These are phyloP conservation scores for Aspergillus tamarii DNA, from an alignment of 2,329 filamentous ascomycete genomes.

Conservation along the genomic window DNA sequence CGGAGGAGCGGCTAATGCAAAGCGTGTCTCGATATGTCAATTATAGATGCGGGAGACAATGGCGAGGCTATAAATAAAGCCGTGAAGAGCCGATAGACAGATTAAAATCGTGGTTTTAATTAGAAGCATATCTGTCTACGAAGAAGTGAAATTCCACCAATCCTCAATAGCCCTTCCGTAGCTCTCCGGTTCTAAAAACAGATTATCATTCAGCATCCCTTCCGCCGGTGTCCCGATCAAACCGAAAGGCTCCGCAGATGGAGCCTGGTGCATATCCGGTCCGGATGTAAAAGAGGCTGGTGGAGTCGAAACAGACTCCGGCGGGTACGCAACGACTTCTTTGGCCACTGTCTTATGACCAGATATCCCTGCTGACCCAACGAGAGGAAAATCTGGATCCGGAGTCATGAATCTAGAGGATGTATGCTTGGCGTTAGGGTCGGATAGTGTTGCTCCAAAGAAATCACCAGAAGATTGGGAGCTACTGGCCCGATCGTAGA, in stretches of 20 bases:
- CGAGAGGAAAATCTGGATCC: conserved; percentile 39
- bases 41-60: too few relatives aligned
- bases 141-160: not conserved
- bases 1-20: too few relatives aligned
- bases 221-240: not conserved
- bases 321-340: conserved; percentile 40
- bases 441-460: conserved; percentile 16
- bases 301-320: conserved; percentile 20
- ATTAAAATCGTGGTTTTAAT: not conserved
- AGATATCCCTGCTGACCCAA: conserved; percentile 44
- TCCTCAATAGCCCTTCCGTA: not conserved
- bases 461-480: conserved; percentile 17
- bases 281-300: not conserved
- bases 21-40: too few relatives aligned
- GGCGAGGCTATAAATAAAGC: too few relatives aligned
- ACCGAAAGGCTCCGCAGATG: not conserved
- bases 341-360: conserved; percentile 43
- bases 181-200: not conserved
- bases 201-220: not conserved
- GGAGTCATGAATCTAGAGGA: conserved; percentile 13
- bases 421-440: not conserved
- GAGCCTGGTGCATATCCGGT: not conserved
- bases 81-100: too few relatives aligned
- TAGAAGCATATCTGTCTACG: not conserved
- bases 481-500: conserved; percentile 41